Conservation (phyloP, 352 stramenopile species). For the Pythium pyrilobum region DNA sequence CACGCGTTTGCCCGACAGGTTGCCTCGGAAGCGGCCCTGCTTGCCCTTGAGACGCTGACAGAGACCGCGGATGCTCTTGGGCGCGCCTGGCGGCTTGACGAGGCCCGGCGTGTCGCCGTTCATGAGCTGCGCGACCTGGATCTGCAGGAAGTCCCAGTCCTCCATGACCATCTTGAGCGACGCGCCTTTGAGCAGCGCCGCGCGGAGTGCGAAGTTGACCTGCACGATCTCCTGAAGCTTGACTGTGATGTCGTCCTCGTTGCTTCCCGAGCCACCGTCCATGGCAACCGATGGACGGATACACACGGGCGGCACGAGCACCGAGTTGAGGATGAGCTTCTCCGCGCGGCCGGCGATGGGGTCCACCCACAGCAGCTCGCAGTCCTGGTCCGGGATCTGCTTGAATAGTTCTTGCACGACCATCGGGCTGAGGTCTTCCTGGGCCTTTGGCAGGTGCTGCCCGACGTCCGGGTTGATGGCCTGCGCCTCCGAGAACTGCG, state of each 20-base stretch:
- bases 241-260: slow-evolving; percentile 98
- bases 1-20: slow-evolving; percentile 98
- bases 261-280: slow-evolving; percentile 93
- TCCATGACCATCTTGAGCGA: slow-evolving; percentile 99
- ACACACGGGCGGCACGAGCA: slow-evolving; percentile 98
- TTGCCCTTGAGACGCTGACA: slow-evolving; percentile 98
- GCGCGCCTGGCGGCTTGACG: slow-evolving; percentile 89
- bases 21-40: slow-evolving; percentile 97
- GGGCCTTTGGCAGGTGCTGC: slow-evolving; percentile 78
- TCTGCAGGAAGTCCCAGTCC: slow-evolving; percentile 99
- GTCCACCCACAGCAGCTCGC: slow-evolving; percentile 97
- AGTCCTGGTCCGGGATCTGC: slow-evolving; percentile 97
- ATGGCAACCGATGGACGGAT: slow-evolving; percentile 99
- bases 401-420: slow-evolving; percentile 94
- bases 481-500: slow-evolving; percentile 74
- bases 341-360: slow-evolving; percentile 92
- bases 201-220: slow-evolving; percentile 95
- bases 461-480: slow-evolving; percentile 82
- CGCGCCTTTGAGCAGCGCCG: slow-evolving; percentile 92
- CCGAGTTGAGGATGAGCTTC: slow-evolving; percentile 96
- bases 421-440: slow-evolving; percentile 89
- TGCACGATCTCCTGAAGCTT: slow-evolving; percentile 99
- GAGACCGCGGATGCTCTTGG: slow-evolving; percentile 95
- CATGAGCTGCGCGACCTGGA: slow-evolving; percentile 97
- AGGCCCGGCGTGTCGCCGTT: slow-evolving; percentile 98